A percentile compares a stretch with the other conserved stretches of the same genome.
These are phyloP conservation scores for Sarocladium strictum DNA, from an alignment of 2,329 filamentous ascomycete genomes.

Conservation along the genomic window DNA sequence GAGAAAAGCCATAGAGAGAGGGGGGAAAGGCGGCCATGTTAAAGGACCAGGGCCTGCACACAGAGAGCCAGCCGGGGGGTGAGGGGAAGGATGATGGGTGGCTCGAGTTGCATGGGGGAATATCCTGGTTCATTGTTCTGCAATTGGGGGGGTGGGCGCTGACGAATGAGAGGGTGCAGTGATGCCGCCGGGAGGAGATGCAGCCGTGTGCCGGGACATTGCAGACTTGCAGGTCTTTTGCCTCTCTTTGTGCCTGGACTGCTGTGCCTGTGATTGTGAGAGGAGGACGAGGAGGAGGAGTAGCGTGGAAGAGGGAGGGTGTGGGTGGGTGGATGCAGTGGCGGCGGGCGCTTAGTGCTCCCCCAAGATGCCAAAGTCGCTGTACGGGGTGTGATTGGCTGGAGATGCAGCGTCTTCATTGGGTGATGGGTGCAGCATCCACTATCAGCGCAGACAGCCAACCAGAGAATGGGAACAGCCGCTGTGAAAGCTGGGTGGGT, in stretches of 20 bases:
- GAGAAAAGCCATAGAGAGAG: background rate
- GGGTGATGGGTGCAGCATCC: background rate
- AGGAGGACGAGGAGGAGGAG: background rate
- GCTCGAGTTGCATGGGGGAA: too few relatives aligned
- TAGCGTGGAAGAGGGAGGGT: background rate
- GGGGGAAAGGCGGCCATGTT: background rate
- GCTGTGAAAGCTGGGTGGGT: background rate
- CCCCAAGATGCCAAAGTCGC: background rate
- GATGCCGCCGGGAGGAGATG: conserved; percentile 3
- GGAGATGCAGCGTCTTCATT: background rate
- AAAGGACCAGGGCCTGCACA: background rate
- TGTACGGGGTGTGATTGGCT: background rate
- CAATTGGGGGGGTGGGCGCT: background rate
- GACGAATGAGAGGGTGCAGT: conserved; percentile 5
- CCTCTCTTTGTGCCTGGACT: background rate
- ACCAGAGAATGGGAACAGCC: background rate
- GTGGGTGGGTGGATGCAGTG: conserved; percentile 4
- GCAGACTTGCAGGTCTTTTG: background rate
- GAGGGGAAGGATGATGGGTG: background rate
- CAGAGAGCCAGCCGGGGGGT: background rate
- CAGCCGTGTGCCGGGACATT: background rate
- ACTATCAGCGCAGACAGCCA: background rate
- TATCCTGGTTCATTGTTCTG: background rate
- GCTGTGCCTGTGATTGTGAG: conserved; percentile 4
- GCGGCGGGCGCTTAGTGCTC: conserved; percentile 8